Conservation (phyloP, 371 early-diverging fungal genomes). For the Saksenaea vasiformis region DNA sequence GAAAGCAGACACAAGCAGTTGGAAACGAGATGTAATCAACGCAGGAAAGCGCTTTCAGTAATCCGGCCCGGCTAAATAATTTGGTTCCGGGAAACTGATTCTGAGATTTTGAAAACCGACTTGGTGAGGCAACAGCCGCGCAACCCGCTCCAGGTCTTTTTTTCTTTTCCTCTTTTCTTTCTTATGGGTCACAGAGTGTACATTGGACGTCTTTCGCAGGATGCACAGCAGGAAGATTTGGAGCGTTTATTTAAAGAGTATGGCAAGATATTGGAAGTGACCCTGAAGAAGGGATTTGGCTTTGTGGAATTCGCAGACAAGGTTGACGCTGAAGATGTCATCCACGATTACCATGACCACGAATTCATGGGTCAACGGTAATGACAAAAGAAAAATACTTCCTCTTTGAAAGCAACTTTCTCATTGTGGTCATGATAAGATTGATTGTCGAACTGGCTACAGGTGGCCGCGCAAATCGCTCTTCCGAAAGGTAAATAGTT, state of each 20-base stretch:
- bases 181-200: constrained; percentile 62
- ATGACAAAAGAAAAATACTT: not conserved
- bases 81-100: not conserved
- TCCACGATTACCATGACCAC: constrained; percentile 61
- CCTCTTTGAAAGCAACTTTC: not conserved
- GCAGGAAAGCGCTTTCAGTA: too few relatives aligned
- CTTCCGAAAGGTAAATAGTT: constrained; percentile 5
- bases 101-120: not conserved
- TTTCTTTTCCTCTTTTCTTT: not conserved
- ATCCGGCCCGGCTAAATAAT: not conserved
- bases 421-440: not conserved
- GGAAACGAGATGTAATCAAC: not conserved
- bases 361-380: constrained; percentile 71
- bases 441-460: constrained; percentile 2
- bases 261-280: constrained; percentile 66
- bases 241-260: constrained; percentile 62
- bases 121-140: not conserved
- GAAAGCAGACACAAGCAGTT: not conserved
- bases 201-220: constrained; percentile 64
- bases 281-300: constrained; percentile 69
- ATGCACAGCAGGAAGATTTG: constrained; percentile 62
- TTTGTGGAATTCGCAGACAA: constrained; percentile 25
- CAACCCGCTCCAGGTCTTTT: not conserved
- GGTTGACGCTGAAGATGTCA: constrained; percentile 49
- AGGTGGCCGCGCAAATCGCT: not conserved